Base-by-base conservation (phyloP, 805 yeast genomes). In the Candida michaelii region DNA sequence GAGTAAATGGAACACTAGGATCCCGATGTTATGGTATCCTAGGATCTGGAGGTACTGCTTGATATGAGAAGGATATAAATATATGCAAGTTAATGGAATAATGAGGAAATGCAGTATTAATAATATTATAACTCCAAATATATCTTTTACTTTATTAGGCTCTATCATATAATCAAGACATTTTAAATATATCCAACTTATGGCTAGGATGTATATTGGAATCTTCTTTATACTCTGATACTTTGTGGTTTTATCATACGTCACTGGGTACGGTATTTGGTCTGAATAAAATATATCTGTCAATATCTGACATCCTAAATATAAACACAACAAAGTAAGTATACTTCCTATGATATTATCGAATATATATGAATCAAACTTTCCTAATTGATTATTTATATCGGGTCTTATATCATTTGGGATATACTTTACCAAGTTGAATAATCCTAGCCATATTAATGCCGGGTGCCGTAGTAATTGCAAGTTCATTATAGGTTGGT, bases 61-160 rank as follows among this genome's bases (percentile, higher is more conserved):
- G 10, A 80, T 40, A 0, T 79, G 76, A 0, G 85, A 86, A n/a
- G 82, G 85, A 54, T 82, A 82, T 12, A 83, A 63, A 65, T 82
- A 83, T 14, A 79, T 69, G 1, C 82, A 78, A 0, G 84, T 79
- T 47, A 81, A 58, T 6, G 83, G 73, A 1, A 89, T 87, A 4
- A 74, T 77, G 18, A 77, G 66, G 30, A 82, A 68, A 58, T 83
- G 89, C 29, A 23, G 37, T 5, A 24, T 78, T 68, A 15, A 82
- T 55, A 10, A 82, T 86, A 53, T 82, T 82, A 27, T 79, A 76
- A 33, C 73, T 58, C 84, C 82, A 21, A 71, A 45, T 8, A 81
- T 48, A 58, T 83, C 87, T 49, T 74, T 73, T 11, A 59, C 50
- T 7, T 72, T 66, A 38, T 69, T 59, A 14, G 71, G 77, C 7